phyloP scores from a whole-genome alignment of 495 filamentous ascomycete species.

The Aspergillus bridgeri region DNA sequence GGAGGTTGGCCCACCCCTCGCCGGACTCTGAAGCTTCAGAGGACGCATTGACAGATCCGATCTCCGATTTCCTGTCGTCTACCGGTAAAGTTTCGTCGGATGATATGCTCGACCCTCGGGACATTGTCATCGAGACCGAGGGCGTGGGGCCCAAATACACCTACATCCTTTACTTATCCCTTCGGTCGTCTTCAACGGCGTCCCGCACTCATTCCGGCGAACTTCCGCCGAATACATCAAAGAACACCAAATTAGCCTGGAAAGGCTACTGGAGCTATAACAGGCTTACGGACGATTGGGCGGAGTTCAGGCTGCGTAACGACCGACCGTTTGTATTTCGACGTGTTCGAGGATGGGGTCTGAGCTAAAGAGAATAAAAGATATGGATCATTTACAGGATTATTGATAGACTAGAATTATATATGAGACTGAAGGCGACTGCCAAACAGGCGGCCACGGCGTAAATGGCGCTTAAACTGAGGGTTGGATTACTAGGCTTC shows the following conservation, averaged over 20 bases:
- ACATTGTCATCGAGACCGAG: conserved; percentile 82
- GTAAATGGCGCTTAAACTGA: background rate
- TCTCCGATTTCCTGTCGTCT: conserved; percentile 12
- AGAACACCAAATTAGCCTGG: conserved; percentile 85
- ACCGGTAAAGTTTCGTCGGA: conserved; percentile 10
- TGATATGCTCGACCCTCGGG: conserved; percentile 28
- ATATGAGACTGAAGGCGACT: background rate
- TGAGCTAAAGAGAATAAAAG: conserved; percentile 25
- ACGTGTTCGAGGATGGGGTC: conserved; percentile 59
- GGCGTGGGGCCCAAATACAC: conserved; percentile 72
- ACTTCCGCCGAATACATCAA: conserved; percentile 34
- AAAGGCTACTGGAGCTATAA: conserved; percentile 92
- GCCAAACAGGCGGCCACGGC: too few species aligned
- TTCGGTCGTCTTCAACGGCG: conserved; percentile 56
- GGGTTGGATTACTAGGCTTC: too few species aligned
- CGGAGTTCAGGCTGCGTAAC: conserved; percentile 77
- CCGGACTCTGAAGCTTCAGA: conserved; percentile 18
- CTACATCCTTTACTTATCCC: conserved; percentile 70
- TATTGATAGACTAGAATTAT: background rate
- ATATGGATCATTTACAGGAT: background rate
- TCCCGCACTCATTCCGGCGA: conserved; percentile 30
- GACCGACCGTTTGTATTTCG: conserved; percentile 86
- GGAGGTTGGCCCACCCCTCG: conserved; percentile 50
- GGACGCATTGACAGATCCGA: conserved; percentile 7
- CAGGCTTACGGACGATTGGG: conserved; percentile 83